These are phyloP conservation scores for Eucalyptus microcorys DNA, from an alignment of 345 rosid species.

Conservation along the genomic window DNA sequence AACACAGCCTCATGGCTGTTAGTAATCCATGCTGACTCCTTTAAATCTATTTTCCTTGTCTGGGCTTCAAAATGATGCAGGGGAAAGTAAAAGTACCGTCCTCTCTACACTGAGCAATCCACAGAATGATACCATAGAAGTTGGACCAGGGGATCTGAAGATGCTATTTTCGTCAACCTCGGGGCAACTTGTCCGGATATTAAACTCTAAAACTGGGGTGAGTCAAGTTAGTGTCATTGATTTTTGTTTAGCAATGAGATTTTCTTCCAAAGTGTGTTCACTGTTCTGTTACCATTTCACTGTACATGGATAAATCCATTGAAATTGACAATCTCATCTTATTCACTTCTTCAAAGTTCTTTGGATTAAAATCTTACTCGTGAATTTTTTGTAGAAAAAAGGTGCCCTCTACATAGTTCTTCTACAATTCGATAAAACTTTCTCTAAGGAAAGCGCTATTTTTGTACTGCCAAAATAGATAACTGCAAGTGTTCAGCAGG, in stretches of 20 bases:
- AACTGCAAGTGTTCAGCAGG: neutral
- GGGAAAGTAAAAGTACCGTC: neutral
- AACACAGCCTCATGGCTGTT: neutral
- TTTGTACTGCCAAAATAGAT: neutral
- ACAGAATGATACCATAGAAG: slow-evolving; percentile 28
- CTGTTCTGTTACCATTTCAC: neutral
- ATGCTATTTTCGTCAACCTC: slow-evolving; percentile 52
- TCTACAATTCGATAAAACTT: neutral
- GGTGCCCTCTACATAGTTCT: neutral
- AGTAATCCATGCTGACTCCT: neutral
- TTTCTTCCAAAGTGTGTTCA: neutral
- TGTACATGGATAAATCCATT: neutral
- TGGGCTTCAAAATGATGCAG: slow-evolving; percentile 12
- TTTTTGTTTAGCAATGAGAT: neutral
- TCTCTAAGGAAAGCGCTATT: neutral
- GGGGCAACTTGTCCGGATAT: slow-evolving; percentile 62
- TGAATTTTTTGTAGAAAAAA: neutral
- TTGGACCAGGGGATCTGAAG: slow-evolving; percentile 74
- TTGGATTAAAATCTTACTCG: neutral
- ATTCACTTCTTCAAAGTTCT: neutral
- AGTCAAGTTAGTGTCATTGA: neutral
- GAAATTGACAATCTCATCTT: neutral
- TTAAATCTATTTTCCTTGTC: neutral
- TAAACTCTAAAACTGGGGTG: slow-evolving; percentile 63
- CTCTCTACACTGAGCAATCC: slow-evolving; percentile 2